These are phyloP conservation scores for Stagonosporopsis tanaceti DNA, from an alignment of 2,329 filamentous ascomycete species.

Conservation along the genomic window DNA sequence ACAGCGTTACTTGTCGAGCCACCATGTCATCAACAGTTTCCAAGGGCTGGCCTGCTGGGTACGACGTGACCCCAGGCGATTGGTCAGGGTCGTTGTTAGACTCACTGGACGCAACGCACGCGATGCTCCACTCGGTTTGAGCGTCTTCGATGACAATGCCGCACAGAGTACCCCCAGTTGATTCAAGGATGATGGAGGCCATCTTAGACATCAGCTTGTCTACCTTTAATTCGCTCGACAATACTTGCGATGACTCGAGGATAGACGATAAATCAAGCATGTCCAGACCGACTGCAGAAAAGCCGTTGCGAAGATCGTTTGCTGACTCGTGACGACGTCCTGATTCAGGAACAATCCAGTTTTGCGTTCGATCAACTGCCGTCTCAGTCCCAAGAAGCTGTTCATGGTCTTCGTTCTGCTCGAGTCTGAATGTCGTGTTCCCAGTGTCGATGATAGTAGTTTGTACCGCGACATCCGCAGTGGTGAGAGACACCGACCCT, in stretches of 20 bases:
- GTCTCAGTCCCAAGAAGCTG: slow-evolving; percentile 48
- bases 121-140: slow-evolving; percentile 72
- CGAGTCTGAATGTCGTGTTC: slow-evolving; percentile 53
- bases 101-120: slow-evolving; percentile 76
- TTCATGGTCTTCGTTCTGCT: slow-evolving; percentile 54
- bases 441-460: slow-evolving; percentile 67
- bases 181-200: slow-evolving; percentile 81
- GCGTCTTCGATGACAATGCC: slow-evolving; percentile 78
- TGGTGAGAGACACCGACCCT: slow-evolving; percentile 67
- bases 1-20: slow-evolving; percentile 79
- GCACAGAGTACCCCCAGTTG: slow-evolving; percentile 75
- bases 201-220: slow-evolving; percentile 80
- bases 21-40: slow-evolving; percentile 70
- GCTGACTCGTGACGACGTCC: slow-evolving; percentile 53
- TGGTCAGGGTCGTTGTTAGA: slow-evolving; percentile 31
- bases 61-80: slow-evolving; percentile 66
- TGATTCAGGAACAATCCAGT: slow-evolving; percentile 57
- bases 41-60: slow-evolving; percentile 70
- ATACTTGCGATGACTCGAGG: slow-evolving; percentile 78
- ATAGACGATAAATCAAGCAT: slow-evolving; percentile 85
- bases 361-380: slow-evolving; percentile 57
- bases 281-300: slow-evolving; percentile 73
- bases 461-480: slow-evolving; percentile 71
- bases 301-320: slow-evolving; percentile 65
- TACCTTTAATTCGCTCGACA: slow-evolving; percentile 79